Conservation (phyloP, 108 stramenopile species). For the Stephanodiscus triporus region DNA sequence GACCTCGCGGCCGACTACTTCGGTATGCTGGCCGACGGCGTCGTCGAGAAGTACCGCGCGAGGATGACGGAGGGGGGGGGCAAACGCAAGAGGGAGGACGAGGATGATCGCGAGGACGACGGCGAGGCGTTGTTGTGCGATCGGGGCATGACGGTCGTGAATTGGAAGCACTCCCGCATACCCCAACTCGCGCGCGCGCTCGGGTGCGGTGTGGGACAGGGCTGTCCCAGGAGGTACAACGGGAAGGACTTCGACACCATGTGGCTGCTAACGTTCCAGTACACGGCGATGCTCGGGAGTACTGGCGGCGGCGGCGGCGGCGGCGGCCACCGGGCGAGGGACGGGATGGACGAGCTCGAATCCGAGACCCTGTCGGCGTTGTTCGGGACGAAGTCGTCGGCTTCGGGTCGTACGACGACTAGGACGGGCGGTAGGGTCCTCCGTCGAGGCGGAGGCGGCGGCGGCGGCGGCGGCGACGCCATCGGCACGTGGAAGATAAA, state of each 20-base stretch:
- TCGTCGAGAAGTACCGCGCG: conserved; percentile 17
- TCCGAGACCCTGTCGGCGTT: not conserved
- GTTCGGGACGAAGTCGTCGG: not conserved
- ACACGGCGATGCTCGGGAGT: conserved; percentile 14
- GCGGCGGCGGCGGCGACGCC: no score
- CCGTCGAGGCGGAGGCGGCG: no score
- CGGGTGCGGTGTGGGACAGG: conserved; percentile 37
- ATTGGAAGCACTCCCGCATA: conserved; percentile 53
- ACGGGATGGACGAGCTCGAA: not conserved
- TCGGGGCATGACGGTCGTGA: conserved; percentile 42
- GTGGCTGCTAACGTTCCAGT: conserved; percentile 48
- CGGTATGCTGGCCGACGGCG: conserved; percentile 25
- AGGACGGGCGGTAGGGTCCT: no score
- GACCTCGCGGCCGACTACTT: conserved; percentile 40
- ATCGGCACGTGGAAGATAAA: conserved; percentile 37
- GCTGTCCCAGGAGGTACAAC: conserved; percentile 46
- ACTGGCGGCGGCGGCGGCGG: not conserved
- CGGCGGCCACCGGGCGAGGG: not conserved
- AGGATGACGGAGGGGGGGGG: not conserved
- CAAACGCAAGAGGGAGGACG: not conserved
- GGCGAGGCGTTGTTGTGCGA: conserved; percentile 5
- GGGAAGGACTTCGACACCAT: conserved; percentile 47
- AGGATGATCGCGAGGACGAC: not conserved
- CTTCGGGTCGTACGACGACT: not conserved
- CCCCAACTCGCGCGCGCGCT: conserved; percentile 38